Conservation (phyloP, 2,329 filamentous ascomycete genomes). For the Penicillium olsonii region DNA sequence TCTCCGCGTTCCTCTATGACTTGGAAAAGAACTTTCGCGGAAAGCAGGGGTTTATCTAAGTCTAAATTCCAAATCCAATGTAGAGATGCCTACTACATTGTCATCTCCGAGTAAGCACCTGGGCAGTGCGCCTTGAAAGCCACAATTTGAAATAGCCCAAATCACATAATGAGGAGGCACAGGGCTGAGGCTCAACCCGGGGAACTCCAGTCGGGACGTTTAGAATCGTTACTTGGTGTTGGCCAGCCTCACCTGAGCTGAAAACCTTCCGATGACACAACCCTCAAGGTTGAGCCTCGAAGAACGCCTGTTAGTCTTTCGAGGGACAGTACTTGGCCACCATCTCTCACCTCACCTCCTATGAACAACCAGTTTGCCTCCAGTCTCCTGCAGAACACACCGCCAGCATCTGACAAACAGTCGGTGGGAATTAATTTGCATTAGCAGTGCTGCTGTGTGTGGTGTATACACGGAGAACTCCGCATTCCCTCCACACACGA, state of each 20-base stretch:
- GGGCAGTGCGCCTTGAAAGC: not conserved
- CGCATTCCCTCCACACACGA: not conserved
- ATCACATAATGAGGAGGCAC: not conserved
- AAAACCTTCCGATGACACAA: not conserved
- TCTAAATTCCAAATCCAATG: not conserved
- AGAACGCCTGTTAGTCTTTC: not conserved
- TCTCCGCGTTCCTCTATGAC: not conserved
- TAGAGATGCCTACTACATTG: not conserved
- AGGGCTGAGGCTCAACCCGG: slow-evolving; percentile 1
- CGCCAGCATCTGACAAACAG: not conserved
- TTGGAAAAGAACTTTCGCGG: not conserved
- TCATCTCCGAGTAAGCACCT: not conserved
- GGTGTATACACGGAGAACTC: not conserved
- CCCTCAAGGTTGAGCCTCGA: too few species aligned
- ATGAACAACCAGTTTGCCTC: too few species aligned
- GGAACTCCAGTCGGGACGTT: not conserved
- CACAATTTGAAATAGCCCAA: not conserved
- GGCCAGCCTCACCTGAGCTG: not conserved
- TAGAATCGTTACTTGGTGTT: not conserved
- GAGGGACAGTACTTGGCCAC: too few species aligned
- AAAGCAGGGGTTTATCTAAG: not conserved
- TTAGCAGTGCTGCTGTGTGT: not conserved
- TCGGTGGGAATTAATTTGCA: not conserved
- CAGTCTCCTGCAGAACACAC: not conserved
- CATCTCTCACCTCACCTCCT: too few species aligned